Percentiles rank a stretch among this genome's conserved stretches.
Conservation (phyloP, 257 asterid species). For the Solanum piurae region DNA sequence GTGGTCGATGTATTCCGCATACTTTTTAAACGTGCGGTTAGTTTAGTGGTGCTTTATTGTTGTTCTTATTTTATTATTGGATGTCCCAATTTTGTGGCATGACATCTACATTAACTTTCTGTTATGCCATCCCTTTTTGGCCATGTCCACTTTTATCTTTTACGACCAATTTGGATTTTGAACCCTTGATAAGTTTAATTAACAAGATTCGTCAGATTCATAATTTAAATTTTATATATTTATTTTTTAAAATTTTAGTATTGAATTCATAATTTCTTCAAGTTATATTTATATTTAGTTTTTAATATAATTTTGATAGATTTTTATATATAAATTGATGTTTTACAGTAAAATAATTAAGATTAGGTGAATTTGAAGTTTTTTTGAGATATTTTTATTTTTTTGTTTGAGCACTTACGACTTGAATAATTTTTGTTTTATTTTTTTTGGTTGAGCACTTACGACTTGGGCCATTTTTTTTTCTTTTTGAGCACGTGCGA, state of each 20-base stretch:
- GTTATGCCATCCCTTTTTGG: not conserved
- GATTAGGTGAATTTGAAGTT: not conserved
- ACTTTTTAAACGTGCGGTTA: too few relatives aligned
- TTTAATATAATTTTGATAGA: not conserved
- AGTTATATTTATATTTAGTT: too few relatives aligned
- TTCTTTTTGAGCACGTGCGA: too few relatives aligned
- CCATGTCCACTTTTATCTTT: not conserved
- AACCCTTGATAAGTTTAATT: not conserved
- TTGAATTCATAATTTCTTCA: too few relatives aligned
- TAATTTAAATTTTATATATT: too few relatives aligned
- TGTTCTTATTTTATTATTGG: not conserved
- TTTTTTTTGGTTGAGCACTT: not conserved
- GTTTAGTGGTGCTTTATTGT: not conserved
- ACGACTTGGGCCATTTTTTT: too few relatives aligned
- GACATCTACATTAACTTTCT: accelerated
- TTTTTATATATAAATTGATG: not conserved
- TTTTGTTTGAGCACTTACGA: too few relatives aligned
- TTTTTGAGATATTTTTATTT: not conserved
- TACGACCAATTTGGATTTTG: not conserved
- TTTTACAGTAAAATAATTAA: not conserved
- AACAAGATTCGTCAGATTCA: not conserved
- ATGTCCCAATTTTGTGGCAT: not conserved
- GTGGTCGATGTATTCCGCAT: accelerated
- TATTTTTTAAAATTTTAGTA: too few relatives aligned
- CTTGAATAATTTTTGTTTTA: too few relatives aligned